Evolutionary conservation across 108 stramenopile genomes (phyloP).

Genomic region (Skeletonema grethae): DNA sequence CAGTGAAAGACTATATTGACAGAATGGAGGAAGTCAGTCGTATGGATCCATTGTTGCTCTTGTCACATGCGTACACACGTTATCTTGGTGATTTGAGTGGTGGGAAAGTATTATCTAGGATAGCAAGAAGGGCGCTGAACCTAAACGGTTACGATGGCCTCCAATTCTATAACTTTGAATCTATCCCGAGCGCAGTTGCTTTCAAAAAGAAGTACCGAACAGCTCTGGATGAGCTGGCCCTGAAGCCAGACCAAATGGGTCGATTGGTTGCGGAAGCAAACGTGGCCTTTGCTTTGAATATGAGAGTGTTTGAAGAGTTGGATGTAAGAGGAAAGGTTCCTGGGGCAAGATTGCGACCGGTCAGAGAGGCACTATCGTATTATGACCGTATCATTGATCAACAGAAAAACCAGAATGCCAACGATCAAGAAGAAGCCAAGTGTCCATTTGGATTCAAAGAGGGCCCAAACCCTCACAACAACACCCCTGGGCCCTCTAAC

Average conservation of each 20-base stretch:
- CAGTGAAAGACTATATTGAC: slow-evolving; percentile 78
- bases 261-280: slow-evolving; percentile 84
- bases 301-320: slow-evolving; percentile 90
- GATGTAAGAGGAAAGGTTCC: slow-evolving; percentile 70
- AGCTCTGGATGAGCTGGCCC: slow-evolving; percentile 63
- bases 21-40: slow-evolving; percentile 61
- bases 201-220: slow-evolving; percentile 89
- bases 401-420: slow-evolving; percentile 10
- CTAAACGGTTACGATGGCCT: slow-evolving; percentile 61
- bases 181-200: slow-evolving; percentile 61
- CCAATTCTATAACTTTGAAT: slow-evolving; percentile 81
- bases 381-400: slow-evolving; percentile 35
- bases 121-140: slow-evolving; percentile 72
- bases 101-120: slow-evolving; percentile 76
- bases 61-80: slow-evolving; percentile 89
- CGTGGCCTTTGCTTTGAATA: slow-evolving; percentile 88
- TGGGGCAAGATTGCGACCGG: slow-evolving; percentile 63
- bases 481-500: background rate
- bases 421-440: slow-evolving; percentile 26
- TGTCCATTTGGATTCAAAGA: slow-evolving; percentile 52
- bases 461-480: slow-evolving; percentile 23
- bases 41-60: slow-evolving; percentile 67
- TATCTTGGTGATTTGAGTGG: slow-evolving; percentile 90
- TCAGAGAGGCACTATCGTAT: slow-evolving; percentile 58
- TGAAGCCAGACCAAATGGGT: slow-evolving; percentile 52